phyloP scores from a whole-genome alignment of 345 rosid species.

The Luvunga scandens region DNA sequence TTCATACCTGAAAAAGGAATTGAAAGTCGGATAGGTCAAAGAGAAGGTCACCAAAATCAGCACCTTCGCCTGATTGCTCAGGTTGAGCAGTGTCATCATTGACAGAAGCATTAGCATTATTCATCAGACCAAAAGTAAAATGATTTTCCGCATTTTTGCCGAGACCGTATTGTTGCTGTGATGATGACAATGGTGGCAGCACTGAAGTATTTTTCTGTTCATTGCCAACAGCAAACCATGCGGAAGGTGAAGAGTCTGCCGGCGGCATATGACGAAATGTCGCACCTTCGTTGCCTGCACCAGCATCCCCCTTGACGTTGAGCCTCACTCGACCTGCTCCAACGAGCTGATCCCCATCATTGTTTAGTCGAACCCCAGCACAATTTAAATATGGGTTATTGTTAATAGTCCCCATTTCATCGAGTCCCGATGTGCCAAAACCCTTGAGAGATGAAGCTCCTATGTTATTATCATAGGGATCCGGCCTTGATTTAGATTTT shows the following conservation, averaged over 20 bases:
- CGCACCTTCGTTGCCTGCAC: not conserved
- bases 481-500: constrained; percentile 4
- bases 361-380: constrained; percentile 12
- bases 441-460: not conserved
- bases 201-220: constrained; percentile 4
- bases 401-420: not conserved
- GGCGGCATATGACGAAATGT: not conserved
- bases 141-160: constrained; percentile 6
- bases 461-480: not conserved
- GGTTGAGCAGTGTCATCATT: not conserved
- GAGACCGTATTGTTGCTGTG: constrained; percentile 6
- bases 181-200: not conserved
- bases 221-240: not conserved
- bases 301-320: not conserved
- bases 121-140: not conserved
- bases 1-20: constrained; percentile 12
- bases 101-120: not conserved
- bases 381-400: not conserved
- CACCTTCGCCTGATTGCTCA: not conserved
- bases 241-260: constrained; percentile 3
- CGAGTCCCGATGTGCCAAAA: not conserved
- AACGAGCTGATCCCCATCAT: constrained; percentile 5
- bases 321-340: constrained; percentile 8
- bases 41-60: not conserved
- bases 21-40: not conserved